A percentile compares a stretch with the other conserved stretches of the same genome.
Conservation (phyloP, 345 rosid species). For the Populus simonii region DNA sequence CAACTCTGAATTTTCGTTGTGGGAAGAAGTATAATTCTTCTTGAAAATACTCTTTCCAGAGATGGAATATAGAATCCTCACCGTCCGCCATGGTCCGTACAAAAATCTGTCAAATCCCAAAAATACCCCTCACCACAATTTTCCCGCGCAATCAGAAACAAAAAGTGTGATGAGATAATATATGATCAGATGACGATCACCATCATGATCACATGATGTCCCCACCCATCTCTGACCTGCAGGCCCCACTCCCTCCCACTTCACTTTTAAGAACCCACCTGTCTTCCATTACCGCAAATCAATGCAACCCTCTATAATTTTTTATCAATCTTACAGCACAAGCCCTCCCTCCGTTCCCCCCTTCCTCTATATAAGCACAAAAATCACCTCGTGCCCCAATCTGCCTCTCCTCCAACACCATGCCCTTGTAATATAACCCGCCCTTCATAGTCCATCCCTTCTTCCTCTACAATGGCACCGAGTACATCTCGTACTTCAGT, state of each 20-base stretch:
- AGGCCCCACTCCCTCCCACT: constrained; percentile 16
- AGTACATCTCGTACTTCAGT: neutral
- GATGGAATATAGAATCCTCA: neutral
- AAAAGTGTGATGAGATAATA: neutral
- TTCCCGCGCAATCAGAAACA: constrained; percentile 23
- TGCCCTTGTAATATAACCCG: neutral
- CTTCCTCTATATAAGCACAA: neutral
- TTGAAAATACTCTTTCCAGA: no score
- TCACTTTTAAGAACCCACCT: constrained; percentile 41
- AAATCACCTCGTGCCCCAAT: neutral
- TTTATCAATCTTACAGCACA: neutral
- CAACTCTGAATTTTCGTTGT: no score
- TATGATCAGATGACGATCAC: constrained; percentile 23
- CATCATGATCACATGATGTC: constrained; percentile 15
- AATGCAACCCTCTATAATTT: constrained; percentile 22
- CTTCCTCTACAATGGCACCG: constrained; percentile 6
- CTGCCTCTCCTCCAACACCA: neutral
- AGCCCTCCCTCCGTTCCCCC: neutral
- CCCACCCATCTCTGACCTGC: neutral
- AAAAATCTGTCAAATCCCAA: neutral
- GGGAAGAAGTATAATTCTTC: no score
- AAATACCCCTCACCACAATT: constrained; percentile 8
- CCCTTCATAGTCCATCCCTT: neutral
- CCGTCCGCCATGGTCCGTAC: neutral
- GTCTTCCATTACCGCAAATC: constrained; percentile 67